Evolutionary conservation across 257 asterid species (phyloP).

Genomic region (Paulownia fortunei): DNA sequence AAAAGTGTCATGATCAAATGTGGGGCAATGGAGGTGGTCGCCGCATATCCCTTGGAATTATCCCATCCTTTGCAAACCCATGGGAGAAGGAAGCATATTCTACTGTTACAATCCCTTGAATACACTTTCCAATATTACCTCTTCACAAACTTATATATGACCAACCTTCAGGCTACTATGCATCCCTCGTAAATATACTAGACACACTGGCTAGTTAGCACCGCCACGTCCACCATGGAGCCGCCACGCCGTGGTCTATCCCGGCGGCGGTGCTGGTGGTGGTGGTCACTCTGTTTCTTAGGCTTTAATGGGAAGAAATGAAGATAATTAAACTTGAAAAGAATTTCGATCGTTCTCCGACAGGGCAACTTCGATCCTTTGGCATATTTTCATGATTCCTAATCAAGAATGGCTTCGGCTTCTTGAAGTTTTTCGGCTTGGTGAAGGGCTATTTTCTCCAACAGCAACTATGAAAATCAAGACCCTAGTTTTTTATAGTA

Average conservation of each 20-base stretch:
- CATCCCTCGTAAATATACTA: background rate
- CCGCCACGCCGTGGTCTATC: background rate
- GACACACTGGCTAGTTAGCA: background rate
- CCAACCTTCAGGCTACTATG: background rate
- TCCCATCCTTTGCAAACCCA: constrained; percentile 37
- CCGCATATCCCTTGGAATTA: constrained; percentile 62
- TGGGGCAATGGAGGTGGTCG: constrained; percentile 51
- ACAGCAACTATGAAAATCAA: background rate
- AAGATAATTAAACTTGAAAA: background rate
- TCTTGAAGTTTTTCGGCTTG: background rate
- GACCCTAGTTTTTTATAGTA: background rate
- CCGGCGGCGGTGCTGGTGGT: background rate
- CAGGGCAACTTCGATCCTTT: constrained; percentile 68
- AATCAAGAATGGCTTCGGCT: background rate
- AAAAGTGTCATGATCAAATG: constrained; percentile 41
- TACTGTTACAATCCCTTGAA: background rate
- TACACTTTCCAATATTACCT: background rate
- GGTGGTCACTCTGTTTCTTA: background rate
- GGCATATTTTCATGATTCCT: constrained; percentile 37
- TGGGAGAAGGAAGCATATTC: constrained; percentile 29
- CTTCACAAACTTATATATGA: constrained; percentile 12
- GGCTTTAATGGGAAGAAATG: background rate
- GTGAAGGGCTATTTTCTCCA: background rate
- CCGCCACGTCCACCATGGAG: constrained; percentile 14
- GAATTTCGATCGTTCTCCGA: constrained; percentile 15